Base-by-base conservation (phyloP, 148 eudicot genomes). In the Diospyros lotus region DNA sequence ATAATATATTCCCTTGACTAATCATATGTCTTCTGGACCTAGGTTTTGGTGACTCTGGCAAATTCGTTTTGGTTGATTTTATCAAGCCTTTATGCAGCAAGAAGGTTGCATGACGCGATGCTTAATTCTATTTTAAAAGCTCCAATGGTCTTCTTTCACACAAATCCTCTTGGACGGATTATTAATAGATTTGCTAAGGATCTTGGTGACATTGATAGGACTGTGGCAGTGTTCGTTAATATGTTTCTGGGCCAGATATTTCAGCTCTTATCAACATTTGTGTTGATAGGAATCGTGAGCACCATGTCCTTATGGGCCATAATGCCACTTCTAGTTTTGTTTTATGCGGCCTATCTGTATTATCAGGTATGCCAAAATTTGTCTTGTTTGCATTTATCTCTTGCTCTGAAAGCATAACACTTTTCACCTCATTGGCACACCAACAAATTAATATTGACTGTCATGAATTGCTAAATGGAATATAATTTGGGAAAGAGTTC, bases 141-240 rank as follows among this genome's bases (percentile, higher is more conserved):
- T 81, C 98, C 98, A 38, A 92, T 94, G 98, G 92, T 90, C 68
- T 94, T 94, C 78, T 94, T 92, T 77, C 95, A 94, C 74, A 92
- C 98, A 64, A 94, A 92, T 82, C 98, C 97, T 42, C 92, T 94
- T 73, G 98, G 98, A 67, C 85, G 98, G 51, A 83, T 94, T 72
- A 92, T 94, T 81, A 94, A 94, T 80, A 90, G 98, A 76, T 92
- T 94, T 77, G 93, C 98, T 5, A 94, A 94, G 89, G 98, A 94
- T 81, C 82, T 89, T 28, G 92, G 98, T 69, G 98, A 94, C 75
- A 87, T 94, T 64, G 98, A 94, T 77, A 77, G 98, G 59, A 90
- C 76, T 82, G 93, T 94, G 78, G 96, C 97, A 6, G 80, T 92
- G 53, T 90, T 81, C 61, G 93, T 80, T 62, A 90, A 86, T 81